Percentiles rank a stretch among this genome's conserved stretches.
phyloP scores from a whole-genome alignment of 2,329 filamentous ascomycete species.

The Colletotrichum spaethianum region DNA sequence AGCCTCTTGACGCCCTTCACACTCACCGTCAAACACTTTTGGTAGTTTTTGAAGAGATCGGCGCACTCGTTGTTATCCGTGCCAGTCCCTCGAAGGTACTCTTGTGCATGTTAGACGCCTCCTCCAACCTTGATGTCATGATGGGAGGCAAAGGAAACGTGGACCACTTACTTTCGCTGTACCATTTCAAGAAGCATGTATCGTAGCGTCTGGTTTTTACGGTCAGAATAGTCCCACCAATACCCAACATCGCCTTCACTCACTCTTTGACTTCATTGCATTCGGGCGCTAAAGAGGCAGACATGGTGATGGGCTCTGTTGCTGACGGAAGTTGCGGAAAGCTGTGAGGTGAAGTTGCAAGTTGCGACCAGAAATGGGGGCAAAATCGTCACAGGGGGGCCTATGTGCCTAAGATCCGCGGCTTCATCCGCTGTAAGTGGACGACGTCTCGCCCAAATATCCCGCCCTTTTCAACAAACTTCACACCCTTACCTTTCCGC shows the following conservation, averaged over 20 bases:
- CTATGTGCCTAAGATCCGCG: constrained; percentile 25
- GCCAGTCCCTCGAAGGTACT: constrained; percentile 90
- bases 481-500: background rate
- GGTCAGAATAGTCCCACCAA: background rate
- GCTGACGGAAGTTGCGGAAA: constrained; percentile 16
- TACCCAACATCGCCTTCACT: constrained; percentile 47
- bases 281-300: constrained; percentile 92
- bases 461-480: background rate
- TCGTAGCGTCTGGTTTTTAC: constrained; percentile 82
- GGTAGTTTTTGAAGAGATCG: constrained; percentile 88
- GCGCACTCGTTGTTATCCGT: constrained; percentile 88
- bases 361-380: constrained; percentile 23
- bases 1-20: constrained; percentile 12
- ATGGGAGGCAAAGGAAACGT: background rate
- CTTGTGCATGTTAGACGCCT: constrained; percentile 59
- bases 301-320: constrained; percentile 70
- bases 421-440: constrained; percentile 33
- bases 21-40: constrained; percentile 82
- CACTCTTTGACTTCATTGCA: constrained; percentile 98
- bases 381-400: constrained; percentile 24
- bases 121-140: background rate
- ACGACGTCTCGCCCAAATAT: background rate
- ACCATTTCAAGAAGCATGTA: constrained; percentile 98
- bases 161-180: constrained; percentile 87
- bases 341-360: constrained; percentile 18